Evolutionary conservation across 73 alveolate genomes (phyloP), one percentile per base, ranked within the genome.

Genomic region (Tetrahymena malaccensis): DNA sequence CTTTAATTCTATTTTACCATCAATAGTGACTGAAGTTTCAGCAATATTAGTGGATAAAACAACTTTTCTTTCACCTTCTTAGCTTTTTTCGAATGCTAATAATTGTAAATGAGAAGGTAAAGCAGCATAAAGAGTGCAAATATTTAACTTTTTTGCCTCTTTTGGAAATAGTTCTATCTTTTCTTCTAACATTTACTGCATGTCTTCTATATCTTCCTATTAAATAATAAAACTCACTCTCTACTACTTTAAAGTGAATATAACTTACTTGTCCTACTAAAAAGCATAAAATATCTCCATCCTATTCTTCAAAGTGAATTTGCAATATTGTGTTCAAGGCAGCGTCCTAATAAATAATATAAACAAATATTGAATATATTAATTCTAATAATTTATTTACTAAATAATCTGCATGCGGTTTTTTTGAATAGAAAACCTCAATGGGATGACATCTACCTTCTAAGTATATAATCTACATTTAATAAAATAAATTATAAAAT

Each of bases 151-250:
- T 85, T 95, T 95, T 4, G 97, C 97, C 56, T 96, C 85, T 43
- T 85, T 95, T 35, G 98, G 97, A 19, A 37, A 31, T 33, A 85
- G 22, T 34, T 98, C 97, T 85, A 97, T 96, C 96, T 98, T 98
- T 93, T 97, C 98, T 37, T 94, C 94, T 89, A 98, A 95, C 70
- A 98, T 94, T 93, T 96, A 95, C 94, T 97, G 97, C 35, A 97
- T 96, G 95, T 98, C 99, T 95, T 98, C 99, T n/a, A 98, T 98
- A 93, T 98, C 99, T 95, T 98, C 99, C 96, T 98, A 97, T 17
- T 98, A 99, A n/a, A 98, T 70, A 12, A 19, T 10, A 22, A 1
- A 12, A 8, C 11, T n/a, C 13, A 11, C n/a, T n/a, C 12, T 27
- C 21, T 12, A 25, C 6, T 70, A 0, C 5, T 22, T 10, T n/a